Evolutionary conservation across 2,329 filamentous ascomycete species (phyloP).

Genomic region (Microsporum ferrugineum): DNA sequence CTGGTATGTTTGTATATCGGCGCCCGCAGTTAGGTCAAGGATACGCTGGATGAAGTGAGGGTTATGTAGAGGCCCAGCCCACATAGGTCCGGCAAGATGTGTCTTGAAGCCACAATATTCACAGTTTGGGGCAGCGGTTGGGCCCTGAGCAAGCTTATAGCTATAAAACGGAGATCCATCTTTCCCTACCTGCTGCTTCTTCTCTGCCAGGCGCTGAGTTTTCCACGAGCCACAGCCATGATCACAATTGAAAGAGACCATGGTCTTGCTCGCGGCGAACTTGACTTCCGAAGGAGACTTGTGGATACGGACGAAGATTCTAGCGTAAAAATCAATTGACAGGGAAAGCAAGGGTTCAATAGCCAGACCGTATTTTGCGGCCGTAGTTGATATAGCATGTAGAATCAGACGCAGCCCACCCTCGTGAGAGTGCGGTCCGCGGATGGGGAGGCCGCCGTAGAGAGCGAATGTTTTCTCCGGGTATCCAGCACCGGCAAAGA

Average conservation of each 20-base stretch:
- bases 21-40: slow-evolving; percentile 57
- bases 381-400: slow-evolving; percentile 66
- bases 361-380: slow-evolving; percentile 71
- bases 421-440: slow-evolving; percentile 78
- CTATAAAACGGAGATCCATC: slow-evolving; percentile 65
- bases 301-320: slow-evolving; percentile 73
- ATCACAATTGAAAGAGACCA: slow-evolving; percentile 88
- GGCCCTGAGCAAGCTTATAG: slow-evolving; percentile 61
- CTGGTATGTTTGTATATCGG: slow-evolving; percentile 59
- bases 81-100: slow-evolving; percentile 90
- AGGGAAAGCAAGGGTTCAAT: slow-evolving; percentile 87
- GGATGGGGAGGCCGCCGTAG: slow-evolving; percentile 83
- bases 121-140: slow-evolving; percentile 55
- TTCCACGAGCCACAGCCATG: slow-evolving; percentile 83
- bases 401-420: slow-evolving; percentile 77
- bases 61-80: slow-evolving; percentile 78
- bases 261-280: slow-evolving; percentile 78
- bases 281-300: slow-evolving; percentile 79
- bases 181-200: slow-evolving; percentile 56
- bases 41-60: slow-evolving; percentile 69
- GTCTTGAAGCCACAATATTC: slow-evolving; percentile 76
- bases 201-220: slow-evolving; percentile 64
- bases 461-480: slow-evolving; percentile 85
- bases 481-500: slow-evolving; percentile 90
- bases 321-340: slow-evolving; percentile 90